Evolutionary conservation across 176 grass and related monocot genomes (phyloP).

Genomic region (Eleusine indica): DNA sequence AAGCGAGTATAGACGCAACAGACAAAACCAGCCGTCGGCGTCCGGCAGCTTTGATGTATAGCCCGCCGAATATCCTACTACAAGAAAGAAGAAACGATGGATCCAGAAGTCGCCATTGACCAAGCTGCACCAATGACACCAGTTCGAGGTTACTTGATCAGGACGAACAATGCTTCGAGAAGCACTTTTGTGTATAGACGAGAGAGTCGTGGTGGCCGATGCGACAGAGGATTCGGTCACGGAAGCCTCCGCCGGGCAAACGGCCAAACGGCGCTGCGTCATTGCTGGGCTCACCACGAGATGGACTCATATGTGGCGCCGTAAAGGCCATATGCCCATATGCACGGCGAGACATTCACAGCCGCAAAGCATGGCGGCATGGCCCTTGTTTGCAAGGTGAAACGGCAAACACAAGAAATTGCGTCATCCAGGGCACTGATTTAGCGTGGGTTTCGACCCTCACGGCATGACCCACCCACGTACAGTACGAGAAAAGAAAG

Average conservation of each 20-base stretch:
- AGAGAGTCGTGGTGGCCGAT: neutral
- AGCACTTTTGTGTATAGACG: neutral
- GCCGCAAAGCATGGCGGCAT: no score
- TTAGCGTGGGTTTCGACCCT: no score
- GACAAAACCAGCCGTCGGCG: neutral
- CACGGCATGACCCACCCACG: no score
- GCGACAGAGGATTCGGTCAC: neutral
- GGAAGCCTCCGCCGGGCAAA: neutral
- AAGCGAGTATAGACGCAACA: neutral
- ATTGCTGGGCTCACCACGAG: constrained; percentile 51
- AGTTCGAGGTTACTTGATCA: neutral
- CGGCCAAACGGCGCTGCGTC: constrained; percentile 42
- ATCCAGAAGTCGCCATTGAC: neutral
- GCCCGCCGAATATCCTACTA: neutral
- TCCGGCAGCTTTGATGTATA: neutral
- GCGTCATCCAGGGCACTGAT: no score
- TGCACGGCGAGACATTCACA: no score
- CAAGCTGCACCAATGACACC: neutral
- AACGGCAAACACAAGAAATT: no score
- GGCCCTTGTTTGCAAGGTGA: neutral
- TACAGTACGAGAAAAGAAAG: no score
- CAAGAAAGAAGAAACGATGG: neutral
- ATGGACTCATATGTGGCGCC: constrained; percentile 2
- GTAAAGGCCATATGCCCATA: no score
- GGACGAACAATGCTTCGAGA: neutral